These are phyloP conservation scores for Paramyrothecium sp. DNA, from an alignment of 2,329 filamentous ascomycete species.

Conservation along the genomic window DNA sequence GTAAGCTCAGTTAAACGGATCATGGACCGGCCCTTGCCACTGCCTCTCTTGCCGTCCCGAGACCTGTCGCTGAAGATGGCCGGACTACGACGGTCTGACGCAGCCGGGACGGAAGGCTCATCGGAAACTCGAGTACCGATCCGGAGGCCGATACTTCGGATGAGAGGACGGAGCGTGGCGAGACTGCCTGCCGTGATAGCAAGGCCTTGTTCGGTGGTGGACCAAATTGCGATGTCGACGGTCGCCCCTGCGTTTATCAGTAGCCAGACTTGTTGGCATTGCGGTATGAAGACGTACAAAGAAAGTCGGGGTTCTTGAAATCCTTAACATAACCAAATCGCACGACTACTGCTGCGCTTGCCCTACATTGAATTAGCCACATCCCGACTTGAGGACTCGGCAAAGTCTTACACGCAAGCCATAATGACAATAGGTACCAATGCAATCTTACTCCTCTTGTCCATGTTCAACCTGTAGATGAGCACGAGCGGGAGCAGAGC, in stretches of 20 bases:
- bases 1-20: not conserved
- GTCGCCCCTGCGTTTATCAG: slow-evolving; percentile 23
- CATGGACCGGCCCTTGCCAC: not conserved
- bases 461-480: slow-evolving; percentile 55
- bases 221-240: slow-evolving; percentile 46
- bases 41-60: not conserved
- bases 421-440: slow-evolving; percentile 53
- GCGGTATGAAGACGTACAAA: slow-evolving; percentile 30
- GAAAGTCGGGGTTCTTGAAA: slow-evolving; percentile 38
- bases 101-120: not conserved
- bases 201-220: slow-evolving; percentile 44
- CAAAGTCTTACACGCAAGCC: slow-evolving; percentile 52
- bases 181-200: slow-evolving; percentile 46
- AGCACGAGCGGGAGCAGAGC: slow-evolving; percentile 53
- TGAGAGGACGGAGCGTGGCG: slow-evolving; percentile 44
- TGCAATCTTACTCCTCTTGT: slow-evolving; percentile 45
- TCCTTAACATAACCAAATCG: slow-evolving; percentile 36
- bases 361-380: slow-evolving; percentile 21
- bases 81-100: not conserved
- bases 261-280: not conserved
- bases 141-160: slow-evolving; percentile 28
- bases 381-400: too few species aligned
- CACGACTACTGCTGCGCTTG: slow-evolving; percentile 42
- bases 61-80: not conserved
- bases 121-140: slow-evolving; percentile 19